A percentile compares a stretch with the other conserved stretches of the same genome.
phyloP scores from a whole-genome alignment of 768 basidiomycete species.

The Trametes gibbosa region DNA sequence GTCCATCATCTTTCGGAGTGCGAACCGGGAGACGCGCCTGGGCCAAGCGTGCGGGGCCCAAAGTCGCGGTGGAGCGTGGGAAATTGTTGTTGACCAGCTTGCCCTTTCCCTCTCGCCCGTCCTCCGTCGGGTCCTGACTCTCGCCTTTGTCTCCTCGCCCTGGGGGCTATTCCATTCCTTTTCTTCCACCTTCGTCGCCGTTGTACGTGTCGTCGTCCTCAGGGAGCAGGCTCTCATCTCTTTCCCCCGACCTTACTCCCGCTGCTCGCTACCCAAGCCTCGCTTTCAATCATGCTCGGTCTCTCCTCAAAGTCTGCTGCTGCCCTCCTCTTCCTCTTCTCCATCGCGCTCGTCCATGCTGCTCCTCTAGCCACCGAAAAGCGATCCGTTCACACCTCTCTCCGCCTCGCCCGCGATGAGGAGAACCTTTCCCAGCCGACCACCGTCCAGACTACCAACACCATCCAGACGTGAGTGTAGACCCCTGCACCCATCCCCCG shows the following conservation, averaged over 20 bases:
- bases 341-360: conserved; percentile 27
- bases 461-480: conserved; percentile 40
- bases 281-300: conserved; percentile 28
- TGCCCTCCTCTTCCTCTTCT: conserved; percentile 26
- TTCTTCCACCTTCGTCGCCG: conserved; percentile 25
- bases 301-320: conserved; percentile 21
- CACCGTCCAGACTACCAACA: conserved; percentile 35
- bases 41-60: neutral
- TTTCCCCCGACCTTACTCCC: conserved; percentile 18
- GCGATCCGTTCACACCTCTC: conserved; percentile 1
- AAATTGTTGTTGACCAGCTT: conserved; percentile 1
- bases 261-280: conserved; percentile 16
- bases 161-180: conserved; percentile 34
- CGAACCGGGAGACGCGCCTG: conserved; percentile 8
- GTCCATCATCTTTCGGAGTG: neutral
- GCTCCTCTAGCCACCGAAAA: conserved; percentile 24
- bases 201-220: conserved; percentile 20
- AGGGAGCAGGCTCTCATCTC: conserved; percentile 25
- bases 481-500: neutral
- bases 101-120: conserved; percentile 23
- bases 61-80: neutral
- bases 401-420: conserved; percentile 22
- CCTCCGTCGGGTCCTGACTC: conserved; percentile 15
- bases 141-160: conserved; percentile 27
- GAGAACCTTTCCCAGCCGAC: conserved; percentile 31